Percentiles rank a stretch among this genome's conserved stretches.
phyloP scores from a whole-genome alignment of 2,329 filamentous ascomycete genomes.

The Cercospora sp. region DNA sequence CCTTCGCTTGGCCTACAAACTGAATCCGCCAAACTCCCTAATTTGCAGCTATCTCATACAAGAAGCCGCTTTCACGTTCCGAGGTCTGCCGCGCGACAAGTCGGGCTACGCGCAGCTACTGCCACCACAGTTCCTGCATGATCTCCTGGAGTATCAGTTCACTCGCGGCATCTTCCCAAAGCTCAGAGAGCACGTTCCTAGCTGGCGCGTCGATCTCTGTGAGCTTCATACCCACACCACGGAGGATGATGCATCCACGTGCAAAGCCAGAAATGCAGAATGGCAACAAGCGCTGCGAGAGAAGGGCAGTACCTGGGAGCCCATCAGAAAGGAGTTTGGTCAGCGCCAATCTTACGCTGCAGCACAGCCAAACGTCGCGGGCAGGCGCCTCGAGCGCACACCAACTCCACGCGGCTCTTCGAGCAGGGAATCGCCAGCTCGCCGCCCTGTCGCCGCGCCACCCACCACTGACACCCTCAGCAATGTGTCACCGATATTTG shows the following conservation, averaged over 20 bases:
- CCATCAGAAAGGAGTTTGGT: constrained; percentile 4
- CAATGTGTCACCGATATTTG: not conserved
- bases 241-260: not conserved
- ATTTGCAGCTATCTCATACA: constrained; percentile 12
- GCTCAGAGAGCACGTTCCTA: constrained; percentile 9
- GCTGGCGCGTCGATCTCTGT: constrained; percentile 9
- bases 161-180: constrained; percentile 11
- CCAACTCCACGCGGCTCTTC: not conserved
- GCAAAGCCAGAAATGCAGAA: not conserved
- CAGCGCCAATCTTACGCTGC: not conserved
- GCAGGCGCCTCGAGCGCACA: not conserved
- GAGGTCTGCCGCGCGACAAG: constrained; percentile 6
- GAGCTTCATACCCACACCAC: constrained; percentile 5
- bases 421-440: not conserved
- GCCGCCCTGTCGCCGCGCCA: not conserved
- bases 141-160: constrained; percentile 12
- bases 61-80: constrained; percentile 13
- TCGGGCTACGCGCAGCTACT: constrained; percentile 11
- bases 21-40: constrained; percentile 5
- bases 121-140: constrained; percentile 11
- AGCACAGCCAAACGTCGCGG: not conserved
- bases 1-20: constrained; percentile 4
- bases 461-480: not conserved
- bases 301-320: constrained; percentile 13
- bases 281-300: constrained; percentile 9